Conservation (phyloP, 495 filamentous ascomycete species). For the Aspergillus sparsus region DNA sequence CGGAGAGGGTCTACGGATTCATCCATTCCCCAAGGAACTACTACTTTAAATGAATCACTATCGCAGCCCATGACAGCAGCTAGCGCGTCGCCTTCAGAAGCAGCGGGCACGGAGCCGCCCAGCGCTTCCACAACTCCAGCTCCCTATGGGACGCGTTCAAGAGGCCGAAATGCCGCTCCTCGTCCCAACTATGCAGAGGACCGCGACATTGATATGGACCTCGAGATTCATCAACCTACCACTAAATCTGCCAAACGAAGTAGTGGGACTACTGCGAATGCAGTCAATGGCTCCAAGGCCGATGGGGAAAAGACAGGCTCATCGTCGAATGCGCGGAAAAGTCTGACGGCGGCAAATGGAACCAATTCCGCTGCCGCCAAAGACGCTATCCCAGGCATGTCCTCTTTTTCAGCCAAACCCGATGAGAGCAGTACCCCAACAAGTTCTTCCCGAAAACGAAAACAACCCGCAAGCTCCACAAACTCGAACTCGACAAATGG, state of each 20-base stretch:
- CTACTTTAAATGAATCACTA: slow-evolving; percentile 39
- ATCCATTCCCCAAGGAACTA: slow-evolving; percentile 25
- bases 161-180: slow-evolving; percentile 81
- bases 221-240: slow-evolving; percentile 50
- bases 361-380: slow-evolving; percentile 39
- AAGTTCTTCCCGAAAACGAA: slow-evolving; percentile 70
- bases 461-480: slow-evolving; percentile 62
- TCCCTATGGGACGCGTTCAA: slow-evolving; percentile 93
- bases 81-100: slow-evolving; percentile 48
- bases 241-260: slow-evolving; percentile 52
- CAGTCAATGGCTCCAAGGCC: slow-evolving; percentile 38
- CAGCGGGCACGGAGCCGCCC: slow-evolving; percentile 41
- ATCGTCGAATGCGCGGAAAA: slow-evolving; percentile 43
- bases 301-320: slow-evolving; percentile 47
- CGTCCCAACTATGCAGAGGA: slow-evolving; percentile 97
- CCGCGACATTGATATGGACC: slow-evolving; percentile 85
- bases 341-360: slow-evolving; percentile 41
- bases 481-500: slow-evolving; percentile 36
- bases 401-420: slow-evolving; percentile 57
- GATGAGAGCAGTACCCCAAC: slow-evolving; percentile 40
- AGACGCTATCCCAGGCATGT: slow-evolving; percentile 64
- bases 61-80: slow-evolving; percentile 54
- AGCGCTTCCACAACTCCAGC: slow-evolving; percentile 53
- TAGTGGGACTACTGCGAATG: slow-evolving; percentile 30
- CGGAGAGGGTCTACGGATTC: slow-evolving; percentile 28